Evolutionary conservation across 371 early-diverging fungal genomes (phyloP), one percentile per base, ranked within the genome.

Genomic region (Fennellomyces sp.): DNA sequence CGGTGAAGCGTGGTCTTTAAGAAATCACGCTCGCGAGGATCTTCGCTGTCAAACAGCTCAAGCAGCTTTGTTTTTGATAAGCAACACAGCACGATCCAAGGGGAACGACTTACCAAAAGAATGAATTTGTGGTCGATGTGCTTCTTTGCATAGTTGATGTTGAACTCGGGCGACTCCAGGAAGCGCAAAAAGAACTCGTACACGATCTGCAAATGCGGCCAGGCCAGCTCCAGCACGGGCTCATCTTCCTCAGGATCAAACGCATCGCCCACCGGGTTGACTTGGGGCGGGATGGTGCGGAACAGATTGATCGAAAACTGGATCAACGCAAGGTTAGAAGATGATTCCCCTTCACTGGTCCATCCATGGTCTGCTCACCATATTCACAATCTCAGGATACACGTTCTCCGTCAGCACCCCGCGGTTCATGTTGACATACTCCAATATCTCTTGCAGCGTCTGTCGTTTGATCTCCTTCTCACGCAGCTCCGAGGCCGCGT

Each of bases 201-300:
- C 4, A 98, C 97, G 41, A 96, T 89, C 66, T 94, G 95, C 48
- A 97, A 80, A 73, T 98, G 98, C 35, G 97, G 97, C 98, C 98
- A 98, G 5, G 95, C 95, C 23, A 89, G 66, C 69, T 98, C 98
- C 39, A 96, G 77, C 1, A 95, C 92, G 8, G 97, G 97, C 66
- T 98, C 98, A 72, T 98, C 98, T 72, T 98, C 98, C 73, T 98
- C 98, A 8, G 97, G 97, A 75, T 98, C 98, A 70, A 92, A 98
- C 3, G 95, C 95, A 66, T 97, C 98, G 26, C 96, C 97, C 10
- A 87, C 87, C 10, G 96, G 96, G 67, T 97, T 96, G 38, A 94
- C 90, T 75, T 94, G 96, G 10, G 98, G 97, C 3, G 97, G 97
- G 30, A 97, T 92, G 1, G 97, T 91, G 41, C 98, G 85, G 76